Base-by-base conservation (phyloP, 129 eudicot species). In the Rutidosis leptorrhynchoides region DNA sequence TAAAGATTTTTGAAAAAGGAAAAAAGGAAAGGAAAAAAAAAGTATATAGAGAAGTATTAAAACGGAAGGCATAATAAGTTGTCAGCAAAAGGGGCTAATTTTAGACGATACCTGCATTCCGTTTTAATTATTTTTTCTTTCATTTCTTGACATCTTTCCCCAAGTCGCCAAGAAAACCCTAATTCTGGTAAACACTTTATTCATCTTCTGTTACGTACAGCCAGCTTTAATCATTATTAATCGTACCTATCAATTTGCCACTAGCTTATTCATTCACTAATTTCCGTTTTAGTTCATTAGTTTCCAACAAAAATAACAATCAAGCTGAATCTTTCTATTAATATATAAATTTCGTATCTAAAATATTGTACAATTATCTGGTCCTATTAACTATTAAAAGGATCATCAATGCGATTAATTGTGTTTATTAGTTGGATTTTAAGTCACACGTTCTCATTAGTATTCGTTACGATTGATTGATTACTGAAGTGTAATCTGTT, bases 101-200 rank as follows among this genome's bases (percentile, higher is more conserved):
- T 35, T 65, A n/a, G 58, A 48, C 71, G 45, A 67, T 52, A 56
- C 71, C 72, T 68, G 35, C 25, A 33, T 68, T 68, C 23, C 52
- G 21, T 28, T 51, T 7, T 7, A 2, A 6, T 16, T 7, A 2
- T 20, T 16, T 17, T 20, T 20, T 52, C 4, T 52, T 51, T 3
- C 62, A 29, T 73, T 70, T 73, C 71, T 37, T 52, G 77, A 73
- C 77, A 73, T 64, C 65, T 11, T 51, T 11, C 71, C n/a, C 46
- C 58, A 54, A 73, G 30, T 64, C 77, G 77, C 77, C 77, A 71
- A 64, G 77, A 73, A 73, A 73, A 73, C 77, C 77, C 77, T 73
- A 73, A 49, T 62, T 20, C 42, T 14, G 21, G 63, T 72, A 73
- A 24, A 37, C 56, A 35, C 77, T 62, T 14, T 30, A 63, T 42